Evolutionary conservation across 2,329 filamentous ascomycete species (phyloP).

Genomic region (Botrytis porri): DNA sequence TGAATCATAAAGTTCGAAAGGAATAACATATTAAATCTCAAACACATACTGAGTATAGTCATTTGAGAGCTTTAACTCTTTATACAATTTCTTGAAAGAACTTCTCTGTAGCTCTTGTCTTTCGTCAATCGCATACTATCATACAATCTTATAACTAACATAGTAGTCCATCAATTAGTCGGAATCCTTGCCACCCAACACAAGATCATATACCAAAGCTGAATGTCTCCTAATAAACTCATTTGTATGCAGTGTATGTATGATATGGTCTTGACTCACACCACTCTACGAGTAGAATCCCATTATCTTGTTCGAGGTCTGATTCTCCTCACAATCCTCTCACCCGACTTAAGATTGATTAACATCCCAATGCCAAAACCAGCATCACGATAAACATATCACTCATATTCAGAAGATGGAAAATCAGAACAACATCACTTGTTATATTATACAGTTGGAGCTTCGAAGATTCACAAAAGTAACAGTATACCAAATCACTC

Average conservation of each 20-base stretch:
- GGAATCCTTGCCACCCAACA: conserved; percentile 20
- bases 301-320: conserved; percentile 54
- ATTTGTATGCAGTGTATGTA: conserved; percentile 47
- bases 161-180: no score
- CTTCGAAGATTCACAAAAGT: conserved; percentile 35
- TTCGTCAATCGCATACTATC: no score
- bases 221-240: conserved; percentile 56
- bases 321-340: conserved; percentile 53
- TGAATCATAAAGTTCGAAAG: no score
- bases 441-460: conserved; percentile 50
- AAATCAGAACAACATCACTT: conserved; percentile 55
- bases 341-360: conserved; percentile 51
- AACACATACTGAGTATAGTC: no score
- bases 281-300: conserved; percentile 63
- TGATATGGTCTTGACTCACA: conserved; percentile 48
- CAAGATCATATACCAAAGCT: conserved; percentile 55
- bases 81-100: no score
- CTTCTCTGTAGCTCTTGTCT: no score
- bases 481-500: background rate
- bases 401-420: conserved; percentile 38
- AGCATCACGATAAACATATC: conserved; percentile 51
- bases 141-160: no score
- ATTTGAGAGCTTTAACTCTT: no score
- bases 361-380: conserved; percentile 42
- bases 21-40: no score